Base-by-base conservation (phyloP, 2,329 filamentous ascomycete species). In the Talaromyces sp. region DNA sequence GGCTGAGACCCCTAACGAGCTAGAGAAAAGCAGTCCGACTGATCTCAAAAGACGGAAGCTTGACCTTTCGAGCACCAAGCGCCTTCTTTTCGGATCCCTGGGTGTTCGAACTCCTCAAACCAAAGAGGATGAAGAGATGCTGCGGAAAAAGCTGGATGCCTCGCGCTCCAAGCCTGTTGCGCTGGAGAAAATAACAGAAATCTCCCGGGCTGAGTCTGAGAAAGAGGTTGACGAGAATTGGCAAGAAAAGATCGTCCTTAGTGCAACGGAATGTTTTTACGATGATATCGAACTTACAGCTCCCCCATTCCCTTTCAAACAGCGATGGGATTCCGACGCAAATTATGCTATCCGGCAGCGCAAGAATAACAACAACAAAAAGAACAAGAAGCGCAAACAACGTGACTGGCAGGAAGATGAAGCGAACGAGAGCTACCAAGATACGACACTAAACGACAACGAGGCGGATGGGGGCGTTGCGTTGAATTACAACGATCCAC, bases 291-390 rank as follows among this genome's bases (percentile, higher is more conserved):
- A 72, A 37, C 47, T 72, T 0, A 68, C 64, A 1, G 43, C 66
- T 3, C 68, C 71, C 37, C 67, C 70, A 17, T 68, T 68, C 4
- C 71, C 71, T 0, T 66, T 70, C 6, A 83, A 90, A 17, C 93
- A 97, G 75, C 86, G 91, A 56, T 97, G 93, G 94, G 92, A 96
- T 76, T 85, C 86, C 3, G 89, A 92, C 67, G 90, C 93, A 71
- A 84, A 86, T 62, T 69, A 72, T 59, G 73, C 69, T 71, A 82
- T 81, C 68, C 77, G 72, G 64, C 74, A 75, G 68, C 74, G 69
- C 66, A 78, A 75, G 68, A 77, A 73, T 9, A 49, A 33, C 25
- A 73, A 68, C 63, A 70, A 70, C 39, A 78, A 74, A 66, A 79
- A 75, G 67, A 70, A 74, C 27, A 80, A 77, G 69, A 72, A 72